phyloP scores from a whole-genome alignment of 2,329 filamentous ascomycete genomes.

The Aspergillus transmontanensis region DNA sequence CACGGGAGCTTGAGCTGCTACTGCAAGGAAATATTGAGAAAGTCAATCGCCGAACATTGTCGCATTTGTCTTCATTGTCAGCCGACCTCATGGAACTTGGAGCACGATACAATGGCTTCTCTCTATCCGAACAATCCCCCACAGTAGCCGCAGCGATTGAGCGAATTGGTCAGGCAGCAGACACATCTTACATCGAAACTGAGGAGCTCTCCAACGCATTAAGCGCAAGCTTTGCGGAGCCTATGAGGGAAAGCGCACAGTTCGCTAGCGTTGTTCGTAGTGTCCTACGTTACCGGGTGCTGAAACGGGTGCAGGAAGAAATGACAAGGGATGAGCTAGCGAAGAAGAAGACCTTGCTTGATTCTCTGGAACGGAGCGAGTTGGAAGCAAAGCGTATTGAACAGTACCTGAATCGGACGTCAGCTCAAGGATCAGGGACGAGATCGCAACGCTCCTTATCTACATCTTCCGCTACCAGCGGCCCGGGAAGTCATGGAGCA shows the following conservation, averaged over 20 bases:
- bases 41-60: slow-evolving; percentile 86
- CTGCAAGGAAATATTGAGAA: slow-evolving; percentile 95
- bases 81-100: slow-evolving; percentile 90
- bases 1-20: slow-evolving; percentile 85
- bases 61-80: slow-evolving; percentile 79
- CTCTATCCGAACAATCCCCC: slow-evolving; percentile 85
- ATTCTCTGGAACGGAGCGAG: slow-evolving; percentile 91
- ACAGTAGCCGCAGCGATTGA: slow-evolving; percentile 92
- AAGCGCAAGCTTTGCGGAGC: slow-evolving; percentile 94
- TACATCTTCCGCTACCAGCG: slow-evolving; percentile 52
- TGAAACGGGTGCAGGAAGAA: slow-evolving; percentile 96
- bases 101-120: slow-evolving; percentile 95
- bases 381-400: slow-evolving; percentile 91
- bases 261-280: slow-evolving; percentile 92
- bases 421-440: slow-evolving; percentile 41
- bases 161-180: slow-evolving; percentile 88
- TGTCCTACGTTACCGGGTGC: slow-evolving; percentile 83
- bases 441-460: slow-evolving; percentile 69
- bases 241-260: slow-evolving; percentile 96
- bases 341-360: slow-evolving; percentile 80
- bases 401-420: slow-evolving; percentile 75
- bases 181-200: slow-evolving; percentile 93
- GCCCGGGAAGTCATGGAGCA: slow-evolving; percentile 40
- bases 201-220: slow-evolving; percentile 85
- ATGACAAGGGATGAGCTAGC: slow-evolving; percentile 92